phyloP scores from a whole-genome alignment of 2,329 filamentous ascomycete genomes.

The Colletotrichum sp. region DNA sequence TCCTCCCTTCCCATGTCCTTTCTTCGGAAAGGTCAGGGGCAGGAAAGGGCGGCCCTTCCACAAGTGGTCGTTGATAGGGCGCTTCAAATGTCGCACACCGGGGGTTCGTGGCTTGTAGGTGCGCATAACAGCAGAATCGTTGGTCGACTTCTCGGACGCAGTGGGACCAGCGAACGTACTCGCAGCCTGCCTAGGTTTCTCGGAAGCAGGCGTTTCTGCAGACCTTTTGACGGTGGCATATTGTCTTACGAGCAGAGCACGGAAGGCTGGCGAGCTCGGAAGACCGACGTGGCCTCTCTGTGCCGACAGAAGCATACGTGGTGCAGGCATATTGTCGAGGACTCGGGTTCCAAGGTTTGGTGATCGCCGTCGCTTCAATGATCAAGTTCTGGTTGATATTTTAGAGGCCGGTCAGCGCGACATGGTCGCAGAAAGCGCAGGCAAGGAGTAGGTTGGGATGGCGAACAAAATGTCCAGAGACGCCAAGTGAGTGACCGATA shows the following conservation, averaged over 20 bases:
- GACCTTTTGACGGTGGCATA: slow-evolving; percentile 14
- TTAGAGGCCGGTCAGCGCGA: slow-evolving; percentile 3
- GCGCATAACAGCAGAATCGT: slow-evolving; percentile 61
- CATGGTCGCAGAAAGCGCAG: neutral
- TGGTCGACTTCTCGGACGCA: slow-evolving; percentile 28
- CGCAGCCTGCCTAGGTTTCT: slow-evolving; percentile 23
- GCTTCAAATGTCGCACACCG: slow-evolving; percentile 87
- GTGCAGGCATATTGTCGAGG: neutral
- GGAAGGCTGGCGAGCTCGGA: neutral
- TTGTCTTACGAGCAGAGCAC: neutral
- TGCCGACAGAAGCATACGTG: neutral
- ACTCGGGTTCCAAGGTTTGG: neutral
- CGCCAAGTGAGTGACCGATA: neutral
- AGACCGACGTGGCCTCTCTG: neutral
- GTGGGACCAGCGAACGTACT: slow-evolving; percentile 20
- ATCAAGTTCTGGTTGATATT: neutral
- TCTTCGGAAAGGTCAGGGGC: slow-evolving; percentile 87
- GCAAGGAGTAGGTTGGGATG: neutral
- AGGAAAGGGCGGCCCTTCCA: slow-evolving; percentile 91
- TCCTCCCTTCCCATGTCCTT: slow-evolving; percentile 90
- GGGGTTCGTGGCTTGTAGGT: slow-evolving; percentile 95
- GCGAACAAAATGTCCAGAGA: neutral
- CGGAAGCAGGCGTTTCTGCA: neutral
- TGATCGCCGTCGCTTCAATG: neutral
- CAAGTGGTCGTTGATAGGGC: slow-evolving; percentile 94